Conservation (phyloP, 2,329 filamentous ascomycete species). For the Chalaropsis thielavioides region DNA sequence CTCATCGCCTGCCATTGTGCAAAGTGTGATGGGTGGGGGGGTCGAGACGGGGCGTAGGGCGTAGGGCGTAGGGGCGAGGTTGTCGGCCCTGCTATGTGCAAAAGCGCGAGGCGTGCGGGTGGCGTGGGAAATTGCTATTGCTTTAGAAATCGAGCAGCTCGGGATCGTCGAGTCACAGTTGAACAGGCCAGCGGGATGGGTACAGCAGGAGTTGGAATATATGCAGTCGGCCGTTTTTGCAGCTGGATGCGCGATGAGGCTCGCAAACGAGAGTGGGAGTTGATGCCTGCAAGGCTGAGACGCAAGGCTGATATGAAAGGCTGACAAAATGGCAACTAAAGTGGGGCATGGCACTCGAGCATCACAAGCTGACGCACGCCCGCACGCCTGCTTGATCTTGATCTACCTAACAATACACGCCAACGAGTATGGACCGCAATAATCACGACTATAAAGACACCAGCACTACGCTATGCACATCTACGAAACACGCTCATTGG, state of each 20-base stretch:
- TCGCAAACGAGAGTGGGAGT: not conserved
- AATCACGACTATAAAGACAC: not conserved
- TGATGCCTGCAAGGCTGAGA: not conserved
- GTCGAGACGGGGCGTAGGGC: not conserved
- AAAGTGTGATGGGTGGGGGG: not conserved
- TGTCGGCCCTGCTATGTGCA: not conserved
- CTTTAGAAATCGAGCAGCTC: not conserved
- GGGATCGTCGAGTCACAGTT: not conserved
- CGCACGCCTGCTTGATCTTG: not conserved
- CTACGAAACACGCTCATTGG: not conserved
- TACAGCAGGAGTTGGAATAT: too few species aligned
- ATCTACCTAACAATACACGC: too few species aligned
- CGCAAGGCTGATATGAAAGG: not conserved
- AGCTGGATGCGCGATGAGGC: not conserved
- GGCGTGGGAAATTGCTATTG: not conserved
- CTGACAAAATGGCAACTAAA: not conserved
- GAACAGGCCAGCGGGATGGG: too few species aligned
- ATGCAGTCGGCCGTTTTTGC: not conserved
- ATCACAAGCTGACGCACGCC: not conserved
- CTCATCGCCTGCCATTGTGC: constrained; percentile 16
- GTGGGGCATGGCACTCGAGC: not conserved
- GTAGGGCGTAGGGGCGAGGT: not conserved
- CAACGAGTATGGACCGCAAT: too few species aligned
- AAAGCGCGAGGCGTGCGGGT: not conserved
- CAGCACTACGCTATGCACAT: not conserved